Base-by-base conservation (phyloP, 2,329 filamentous ascomycete species). In the Colletotrichum nymphaeae region DNA sequence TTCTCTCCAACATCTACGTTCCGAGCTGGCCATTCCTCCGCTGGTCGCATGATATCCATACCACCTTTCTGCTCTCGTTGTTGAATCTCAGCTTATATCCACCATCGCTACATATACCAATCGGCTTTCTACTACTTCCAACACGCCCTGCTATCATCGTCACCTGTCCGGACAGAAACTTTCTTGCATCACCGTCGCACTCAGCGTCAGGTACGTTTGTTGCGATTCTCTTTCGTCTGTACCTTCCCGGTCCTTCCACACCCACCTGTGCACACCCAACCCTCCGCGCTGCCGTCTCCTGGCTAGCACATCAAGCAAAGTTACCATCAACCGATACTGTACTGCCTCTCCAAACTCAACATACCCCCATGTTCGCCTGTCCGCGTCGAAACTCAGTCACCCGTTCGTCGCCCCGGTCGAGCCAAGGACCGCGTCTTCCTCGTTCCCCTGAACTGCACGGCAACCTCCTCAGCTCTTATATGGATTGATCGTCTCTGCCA, bases 301-400 rank as follows among this genome's bases (percentile, higher is more conserved):
- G 32, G 42, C 32, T 58, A 58, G 53, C 59, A 28, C 63, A 56
- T 12, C 58, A 16, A 57, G 22, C 37, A 64, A 52, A 69, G 67
- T 53, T 73, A 42, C 52, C 53, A 70, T 66, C 55, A 56, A 66
- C 71, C 56, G 60, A 66, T 57, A 57, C 66, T 64, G 59, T 73
- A 56, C 67, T 62, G 60, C 35, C 24, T 70, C 49, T 53, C 55
- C 71, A 63, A 73, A 72, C 66, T 60, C 59, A 69, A 64, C 66
- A 28, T 53, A 26, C 71, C 52, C 64, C 60, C 68, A 71, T 71
- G 71, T 73, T 70, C 67, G 71, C 62, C 28, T 42, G 49, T 62
- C 67, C 55, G 69, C 60, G 49, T 55, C 53, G 69, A 72, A 64
- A 49, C 32, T 57, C 68, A 32, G 49, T 64, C 42, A 62, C 55